These are phyloP conservation scores for Aureobasidium pullulans DNA, from an alignment of 2,329 filamentous ascomycete species.

Conservation along the genomic window DNA sequence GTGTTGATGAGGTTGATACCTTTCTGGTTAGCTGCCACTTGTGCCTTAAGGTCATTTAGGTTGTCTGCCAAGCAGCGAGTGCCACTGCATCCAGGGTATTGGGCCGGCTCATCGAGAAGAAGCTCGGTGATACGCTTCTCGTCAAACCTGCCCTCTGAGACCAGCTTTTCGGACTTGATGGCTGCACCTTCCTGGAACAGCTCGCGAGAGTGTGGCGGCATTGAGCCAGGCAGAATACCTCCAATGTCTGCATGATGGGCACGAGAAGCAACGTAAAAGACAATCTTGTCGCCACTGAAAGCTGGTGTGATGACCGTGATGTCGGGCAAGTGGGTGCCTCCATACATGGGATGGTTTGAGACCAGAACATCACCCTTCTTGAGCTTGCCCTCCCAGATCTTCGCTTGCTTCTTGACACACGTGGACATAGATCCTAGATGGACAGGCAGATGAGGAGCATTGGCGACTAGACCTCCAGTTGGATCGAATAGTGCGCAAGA, in stretches of 20 bases:
- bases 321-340: slow-evolving; percentile 76
- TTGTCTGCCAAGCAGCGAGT: slow-evolving; percentile 77
- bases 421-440: slow-evolving; percentile 83
- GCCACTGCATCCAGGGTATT: slow-evolving; percentile 68
- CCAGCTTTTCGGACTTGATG: slow-evolving; percentile 57
- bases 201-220: slow-evolving; percentile 67
- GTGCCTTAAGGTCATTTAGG: slow-evolving; percentile 77
- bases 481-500: slow-evolving; percentile 76
- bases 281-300: slow-evolving; percentile 65
- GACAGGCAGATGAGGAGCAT: slow-evolving; percentile 71
- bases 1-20: slow-evolving; percentile 70
- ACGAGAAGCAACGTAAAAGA: slow-evolving; percentile 75
- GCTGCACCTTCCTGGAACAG: slow-evolving; percentile 50
- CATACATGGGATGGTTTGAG: slow-evolving; percentile 77
- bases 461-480: slow-evolving; percentile 68
- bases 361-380: slow-evolving; percentile 76
- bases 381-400: slow-evolving; percentile 72
- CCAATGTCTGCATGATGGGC: slow-evolving; percentile 82
- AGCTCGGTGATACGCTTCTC: slow-evolving; percentile 64
- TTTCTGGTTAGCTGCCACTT: slow-evolving; percentile 80
- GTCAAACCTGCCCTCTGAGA: slow-evolving; percentile 69
- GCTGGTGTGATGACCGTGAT: slow-evolving; percentile 76
- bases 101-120: slow-evolving; percentile 64
- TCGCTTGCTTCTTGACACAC: slow-evolving; percentile 68
- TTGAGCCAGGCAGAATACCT: slow-evolving; percentile 72